Evolutionary conservation across 2,329 filamentous ascomycete species (phyloP).

Genomic region (Penicillium crustosum): DNA sequence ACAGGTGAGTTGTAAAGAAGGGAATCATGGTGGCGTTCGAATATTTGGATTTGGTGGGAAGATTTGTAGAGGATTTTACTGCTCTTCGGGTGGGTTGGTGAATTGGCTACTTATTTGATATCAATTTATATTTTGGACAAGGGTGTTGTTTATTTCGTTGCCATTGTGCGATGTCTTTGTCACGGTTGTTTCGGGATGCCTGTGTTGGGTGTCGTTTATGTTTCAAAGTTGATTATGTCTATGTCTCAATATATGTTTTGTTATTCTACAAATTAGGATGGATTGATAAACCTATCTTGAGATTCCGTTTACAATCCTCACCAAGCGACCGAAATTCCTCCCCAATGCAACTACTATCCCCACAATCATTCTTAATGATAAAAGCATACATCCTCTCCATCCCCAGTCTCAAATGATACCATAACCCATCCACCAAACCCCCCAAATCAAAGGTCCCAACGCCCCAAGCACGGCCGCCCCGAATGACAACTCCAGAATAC

Average conservation of each 20-base stretch:
- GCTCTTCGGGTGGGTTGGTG: background rate
- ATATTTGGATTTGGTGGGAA: background rate
- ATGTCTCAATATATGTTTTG: background rate
- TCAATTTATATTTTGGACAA: background rate
- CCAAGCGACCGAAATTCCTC: background rate
- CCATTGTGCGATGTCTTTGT: background rate
- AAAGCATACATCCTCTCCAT: background rate
- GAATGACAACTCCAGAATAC: conserved; percentile 80
- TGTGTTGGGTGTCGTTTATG: background rate
- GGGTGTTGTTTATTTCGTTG: background rate
- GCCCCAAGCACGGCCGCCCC: conserved; percentile 61
- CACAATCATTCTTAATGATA: background rate
- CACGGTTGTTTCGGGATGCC: background rate
- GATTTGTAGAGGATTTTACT: background rate
- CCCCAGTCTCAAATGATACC: conserved; percentile 34
- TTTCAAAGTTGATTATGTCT: background rate
- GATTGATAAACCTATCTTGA: background rate
- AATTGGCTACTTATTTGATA: background rate
- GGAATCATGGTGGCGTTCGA: background rate
- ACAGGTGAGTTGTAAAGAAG: too few species aligned
- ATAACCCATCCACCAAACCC: conserved; percentile 56
- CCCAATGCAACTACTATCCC: background rate
- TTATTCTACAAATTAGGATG: background rate
- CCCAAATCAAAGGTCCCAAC: conserved; percentile 51
- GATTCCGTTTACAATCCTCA: background rate